Conservation (phyloP, 1,284 basidiomycete species). For the Wallemia ichthyophaga region DNA sequence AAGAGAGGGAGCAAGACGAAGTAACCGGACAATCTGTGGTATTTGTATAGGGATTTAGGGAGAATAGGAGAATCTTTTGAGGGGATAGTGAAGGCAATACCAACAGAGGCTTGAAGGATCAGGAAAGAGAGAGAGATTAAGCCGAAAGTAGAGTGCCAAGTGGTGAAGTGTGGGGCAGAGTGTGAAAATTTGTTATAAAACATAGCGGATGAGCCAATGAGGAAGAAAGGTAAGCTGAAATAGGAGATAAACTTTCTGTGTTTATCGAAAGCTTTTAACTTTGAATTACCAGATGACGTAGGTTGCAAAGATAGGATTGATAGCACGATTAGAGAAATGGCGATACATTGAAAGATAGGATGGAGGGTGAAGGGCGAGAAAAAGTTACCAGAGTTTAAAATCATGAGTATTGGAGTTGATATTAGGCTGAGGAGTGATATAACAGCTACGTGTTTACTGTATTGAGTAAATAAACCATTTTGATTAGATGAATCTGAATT, state of each 20-base stretch:
- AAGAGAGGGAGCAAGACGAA: not conserved
- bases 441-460: not conserved
- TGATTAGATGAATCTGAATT: not conserved
- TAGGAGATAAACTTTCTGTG: conserved; percentile 12
- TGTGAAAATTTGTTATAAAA: conserved; percentile 15
- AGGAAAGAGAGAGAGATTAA: conserved; percentile 6
- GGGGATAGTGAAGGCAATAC: not conserved
- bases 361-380: not conserved
- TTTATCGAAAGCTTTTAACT: conserved; percentile 10
- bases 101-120: not conserved
- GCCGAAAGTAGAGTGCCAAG: conserved; percentile 14
- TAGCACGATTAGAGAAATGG: not conserved
- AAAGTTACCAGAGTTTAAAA: not conserved
- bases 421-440: not conserved
- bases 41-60: not conserved
- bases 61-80: not conserved
- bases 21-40: not conserved
- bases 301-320: not conserved
- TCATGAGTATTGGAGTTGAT: not conserved
- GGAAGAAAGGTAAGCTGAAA: conserved; percentile 11
- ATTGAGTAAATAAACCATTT: not conserved
- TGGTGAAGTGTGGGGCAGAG: conserved; percentile 13
- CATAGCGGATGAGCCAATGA: conserved; percentile 13
- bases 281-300: not conserved
- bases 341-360: not conserved